phyloP scores from a whole-genome alignment of 208 protist genomes.

The Crithidia fasciculata region DNA sequence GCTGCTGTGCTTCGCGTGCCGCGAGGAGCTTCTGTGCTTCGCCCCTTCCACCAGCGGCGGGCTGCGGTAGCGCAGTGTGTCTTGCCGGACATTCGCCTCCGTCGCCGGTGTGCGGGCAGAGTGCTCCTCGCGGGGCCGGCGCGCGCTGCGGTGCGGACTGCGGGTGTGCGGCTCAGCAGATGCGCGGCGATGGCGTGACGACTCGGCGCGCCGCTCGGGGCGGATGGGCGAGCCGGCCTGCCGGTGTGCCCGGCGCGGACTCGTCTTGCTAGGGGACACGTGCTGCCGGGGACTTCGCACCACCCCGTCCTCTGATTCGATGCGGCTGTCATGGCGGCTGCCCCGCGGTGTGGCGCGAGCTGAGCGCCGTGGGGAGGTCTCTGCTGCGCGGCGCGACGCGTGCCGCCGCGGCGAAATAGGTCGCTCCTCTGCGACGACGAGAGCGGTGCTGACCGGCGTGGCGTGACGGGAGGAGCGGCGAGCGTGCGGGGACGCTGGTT shows the following conservation, averaged over 20 bases:
- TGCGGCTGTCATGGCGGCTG: constrained; percentile 20
- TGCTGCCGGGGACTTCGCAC: constrained; percentile 27
- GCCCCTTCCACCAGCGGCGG: constrained; percentile 6
- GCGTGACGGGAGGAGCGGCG: constrained; percentile 14
- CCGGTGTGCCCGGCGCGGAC: constrained; percentile 22
- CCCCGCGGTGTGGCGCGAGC: constrained; percentile 24
- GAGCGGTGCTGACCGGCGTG: constrained; percentile 23
- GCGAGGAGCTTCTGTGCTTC: constrained; percentile 9
- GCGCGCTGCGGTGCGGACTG: constrained; percentile 21
- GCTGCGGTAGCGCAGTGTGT: constrained; percentile 32
- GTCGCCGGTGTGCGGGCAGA: neutral
- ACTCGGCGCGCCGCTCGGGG: constrained; percentile 24
- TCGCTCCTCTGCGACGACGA: constrained; percentile 22
- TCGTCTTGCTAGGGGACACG: constrained; percentile 1
- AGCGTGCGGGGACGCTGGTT: neutral
- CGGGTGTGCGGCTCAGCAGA: constrained; percentile 13
- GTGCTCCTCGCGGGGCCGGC: constrained; percentile 16
- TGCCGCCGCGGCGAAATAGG: constrained; percentile 11
- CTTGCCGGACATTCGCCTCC: constrained; percentile 26
- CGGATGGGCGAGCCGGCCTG: constrained; percentile 19
- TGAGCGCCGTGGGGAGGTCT: constrained; percentile 3
- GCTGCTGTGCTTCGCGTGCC: constrained; percentile 15
- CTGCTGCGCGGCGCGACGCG: neutral
- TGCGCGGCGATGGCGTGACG: constrained; percentile 6
- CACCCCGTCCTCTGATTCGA: constrained; percentile 7